Base-by-base conservation (phyloP, 805 yeast genomes). In the Myxozyma sirexii region DNA sequence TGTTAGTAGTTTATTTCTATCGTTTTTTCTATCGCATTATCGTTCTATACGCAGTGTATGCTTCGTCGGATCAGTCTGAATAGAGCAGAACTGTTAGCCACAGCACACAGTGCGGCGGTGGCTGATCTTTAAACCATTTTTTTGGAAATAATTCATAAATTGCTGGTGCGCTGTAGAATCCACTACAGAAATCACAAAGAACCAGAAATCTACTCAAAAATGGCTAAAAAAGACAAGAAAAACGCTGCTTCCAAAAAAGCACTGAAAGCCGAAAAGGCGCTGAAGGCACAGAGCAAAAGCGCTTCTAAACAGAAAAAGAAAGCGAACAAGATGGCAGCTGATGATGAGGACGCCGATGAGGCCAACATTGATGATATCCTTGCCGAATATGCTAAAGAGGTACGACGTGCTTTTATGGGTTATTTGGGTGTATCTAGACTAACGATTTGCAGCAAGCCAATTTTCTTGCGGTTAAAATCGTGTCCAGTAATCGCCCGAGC, bases 191-290 rank as follows among this genome's bases (percentile, higher is more conserved):
- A n/a, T n/a, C n/a, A n/a, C n/a, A n/a, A n/a, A n/a, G n/a, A n/a
- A n/a, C n/a, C n/a, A n/a, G n/a, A n/a, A 15, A 13, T 1, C 21
- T 8, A 29, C 23, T n/a, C 8, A 2, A 15, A 38, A 37, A 92
- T 92, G 97, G 97, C 93, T 15, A 93, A 92, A 77, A 88, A 83
- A 72, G 89, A 90, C 74, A 85, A 89, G 66, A 91, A 90, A 74
- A 44, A 89, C 52, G 90, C 96, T 68, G 56, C 89, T 49, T 90
- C 96, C 68, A 90, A 90, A 75, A 91, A 90, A 80, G 96, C 94
- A 23, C 83, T 96, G 49, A 78, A 87, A 29, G 96, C 93, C 38
- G 90, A 83, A 64, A 93, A 93, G 77, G 84, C 82, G 62, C 85
- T 86, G 74, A 93, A 93, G 74, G 87, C 83, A 54, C 80, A 78